phyloP scores from a whole-genome alignment of 768 basidiomycete species.

The Leccinum variicolor region DNA sequence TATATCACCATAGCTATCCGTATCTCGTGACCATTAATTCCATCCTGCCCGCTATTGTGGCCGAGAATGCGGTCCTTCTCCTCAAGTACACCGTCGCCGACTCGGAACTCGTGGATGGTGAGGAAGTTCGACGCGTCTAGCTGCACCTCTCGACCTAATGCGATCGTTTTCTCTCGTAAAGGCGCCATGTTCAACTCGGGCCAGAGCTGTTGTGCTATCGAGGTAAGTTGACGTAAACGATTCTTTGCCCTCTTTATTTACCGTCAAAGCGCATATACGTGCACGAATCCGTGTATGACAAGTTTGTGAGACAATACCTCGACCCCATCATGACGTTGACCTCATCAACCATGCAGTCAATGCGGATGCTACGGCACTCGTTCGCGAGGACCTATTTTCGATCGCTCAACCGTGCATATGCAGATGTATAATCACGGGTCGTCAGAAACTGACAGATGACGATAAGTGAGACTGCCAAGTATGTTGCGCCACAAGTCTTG shows the following conservation, averaged over 20 bases:
- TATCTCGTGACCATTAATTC: constrained; percentile 91
- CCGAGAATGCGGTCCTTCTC: constrained; percentile 87
- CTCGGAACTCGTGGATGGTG: constrained; percentile 94
- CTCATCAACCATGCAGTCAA: constrained; percentile 43
- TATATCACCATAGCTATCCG: constrained; percentile 57
- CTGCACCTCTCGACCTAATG: background rate
- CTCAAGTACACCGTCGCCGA: constrained; percentile 73
- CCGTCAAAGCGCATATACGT: constrained; percentile 83
- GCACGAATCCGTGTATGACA: constrained; percentile 76
- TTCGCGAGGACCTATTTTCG: constrained; percentile 62
- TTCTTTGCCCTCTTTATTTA: background rate
- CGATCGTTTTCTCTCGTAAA: constrained; percentile 22
- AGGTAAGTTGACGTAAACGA: constrained; percentile 44
- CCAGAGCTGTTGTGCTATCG: constrained; percentile 93
- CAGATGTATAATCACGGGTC: background rate
- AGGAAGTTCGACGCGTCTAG: constrained; percentile 3
- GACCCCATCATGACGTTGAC: constrained; percentile 28
- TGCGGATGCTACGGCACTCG: too few species aligned
- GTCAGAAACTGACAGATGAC: background rate
- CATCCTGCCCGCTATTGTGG: constrained; percentile 85
- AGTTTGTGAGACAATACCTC: constrained; percentile 72
- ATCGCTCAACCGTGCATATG: constrained; percentile 61
- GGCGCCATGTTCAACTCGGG: constrained; percentile 96
- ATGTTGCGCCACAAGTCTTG: constrained; percentile 88
- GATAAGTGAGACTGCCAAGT: constrained; percentile 71